phyloP scores from a whole-genome alignment of 1,139 yeast species.

The Kodamaea plutei region DNA sequence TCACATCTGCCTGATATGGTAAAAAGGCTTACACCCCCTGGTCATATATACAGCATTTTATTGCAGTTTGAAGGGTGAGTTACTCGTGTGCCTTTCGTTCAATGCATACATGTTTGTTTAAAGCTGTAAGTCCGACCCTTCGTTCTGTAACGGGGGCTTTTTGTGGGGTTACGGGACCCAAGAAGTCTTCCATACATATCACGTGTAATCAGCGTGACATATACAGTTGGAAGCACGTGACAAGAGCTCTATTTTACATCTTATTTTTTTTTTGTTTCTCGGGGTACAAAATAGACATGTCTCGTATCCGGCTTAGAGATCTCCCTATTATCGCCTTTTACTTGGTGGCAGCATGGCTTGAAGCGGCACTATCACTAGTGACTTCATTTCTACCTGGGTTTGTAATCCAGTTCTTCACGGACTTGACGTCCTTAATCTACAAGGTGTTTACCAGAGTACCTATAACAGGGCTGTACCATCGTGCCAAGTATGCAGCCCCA shows the following conservation, averaged over 20 bases:
- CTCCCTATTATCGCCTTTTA: slow-evolving; percentile 16
- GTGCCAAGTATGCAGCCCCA: slow-evolving; percentile 8
- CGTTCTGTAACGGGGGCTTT: too few species aligned
- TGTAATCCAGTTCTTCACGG: slow-evolving; percentile 29
- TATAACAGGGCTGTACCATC: slow-evolving; percentile 28
- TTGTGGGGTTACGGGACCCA: too few species aligned
- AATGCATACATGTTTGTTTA: too few species aligned
- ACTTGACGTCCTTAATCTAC: slow-evolving; percentile 26
- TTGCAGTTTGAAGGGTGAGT: too few species aligned
- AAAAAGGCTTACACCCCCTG: slow-evolving; percentile 93
- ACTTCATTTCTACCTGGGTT: slow-evolving; percentile 32
- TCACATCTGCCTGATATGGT: slow-evolving; percentile 80
- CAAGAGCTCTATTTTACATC: too few species aligned
- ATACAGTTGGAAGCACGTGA: too few species aligned
- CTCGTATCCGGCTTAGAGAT: slow-evolving; percentile 6
- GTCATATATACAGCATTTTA: slow-evolving; percentile 85
- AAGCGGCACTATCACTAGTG: slow-evolving; percentile 31
- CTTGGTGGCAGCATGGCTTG: slow-evolving; percentile 39
- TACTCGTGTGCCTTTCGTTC: too few species aligned
- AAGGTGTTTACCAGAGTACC: slow-evolving; percentile 20
- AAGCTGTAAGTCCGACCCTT: too few species aligned
- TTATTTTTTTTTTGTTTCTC: too few species aligned
- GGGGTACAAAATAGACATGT: too few species aligned
- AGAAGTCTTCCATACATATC: too few species aligned
- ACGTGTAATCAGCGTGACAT: too few species aligned